phyloP scores from a whole-genome alignment of 1,284 basidiomycete genomes.

The Austroboletus rostrupii region DNA sequence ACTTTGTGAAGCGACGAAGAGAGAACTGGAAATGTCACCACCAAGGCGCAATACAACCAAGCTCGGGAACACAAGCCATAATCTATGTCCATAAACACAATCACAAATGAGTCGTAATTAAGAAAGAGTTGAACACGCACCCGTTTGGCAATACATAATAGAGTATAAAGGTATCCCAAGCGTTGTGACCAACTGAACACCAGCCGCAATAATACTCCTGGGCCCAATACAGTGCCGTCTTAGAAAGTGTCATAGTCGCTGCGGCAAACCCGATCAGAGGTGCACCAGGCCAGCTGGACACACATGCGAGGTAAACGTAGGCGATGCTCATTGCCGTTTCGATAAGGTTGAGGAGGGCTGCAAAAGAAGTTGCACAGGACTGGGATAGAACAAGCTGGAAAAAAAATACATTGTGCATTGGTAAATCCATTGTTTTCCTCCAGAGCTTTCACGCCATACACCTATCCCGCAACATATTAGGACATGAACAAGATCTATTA shows the following conservation, averaged over 20 bases:
- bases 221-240: conserved; percentile 80
- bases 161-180: conserved; percentile 45
- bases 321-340: conserved; percentile 74
- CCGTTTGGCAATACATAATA: conserved; percentile 79
- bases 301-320: conserved; percentile 75
- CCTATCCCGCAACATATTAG: conserved; percentile 38
- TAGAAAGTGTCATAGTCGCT: conserved; percentile 75
- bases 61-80: conserved; percentile 70
- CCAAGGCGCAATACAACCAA: conserved; percentile 55
- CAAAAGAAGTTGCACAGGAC: background rate
- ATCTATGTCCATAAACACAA: conserved; percentile 33
- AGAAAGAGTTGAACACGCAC: conserved; percentile 39
- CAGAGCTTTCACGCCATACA: conserved; percentile 70
- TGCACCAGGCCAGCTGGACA: conserved; percentile 54
- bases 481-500: background rate
- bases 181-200: conserved; percentile 78
- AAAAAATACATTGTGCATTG: conserved; percentile 72
- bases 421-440: conserved; percentile 75
- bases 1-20: conserved; percentile 36
- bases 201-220: conserved; percentile 73
- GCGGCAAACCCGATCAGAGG: conserved; percentile 74
- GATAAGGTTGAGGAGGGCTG: conserved; percentile 76
- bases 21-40: conserved; percentile 48
- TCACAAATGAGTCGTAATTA: too few relatives aligned
- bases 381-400: background rate